These are phyloP conservation scores for Neurospora sp. DNA, from an alignment of 2,329 filamentous ascomycete genomes.

Conservation along the genomic window DNA sequence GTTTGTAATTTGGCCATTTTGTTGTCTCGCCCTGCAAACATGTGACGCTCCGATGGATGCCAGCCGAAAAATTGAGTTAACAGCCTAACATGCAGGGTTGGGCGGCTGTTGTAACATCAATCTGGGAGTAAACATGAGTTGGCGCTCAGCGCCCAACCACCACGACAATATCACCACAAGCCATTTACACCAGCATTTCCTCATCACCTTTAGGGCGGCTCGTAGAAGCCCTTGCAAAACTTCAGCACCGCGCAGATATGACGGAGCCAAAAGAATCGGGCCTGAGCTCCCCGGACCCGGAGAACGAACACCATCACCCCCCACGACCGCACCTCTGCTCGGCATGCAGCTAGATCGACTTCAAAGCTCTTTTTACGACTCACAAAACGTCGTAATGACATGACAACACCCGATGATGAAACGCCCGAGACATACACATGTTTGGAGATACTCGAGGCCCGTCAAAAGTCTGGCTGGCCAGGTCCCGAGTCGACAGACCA, in stretches of 20 bases:
- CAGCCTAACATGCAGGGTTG: not conserved
- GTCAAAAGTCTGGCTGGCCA: not conserved
- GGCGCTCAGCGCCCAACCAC: not conserved
- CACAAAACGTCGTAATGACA: not conserved
- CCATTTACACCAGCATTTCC: not conserved
- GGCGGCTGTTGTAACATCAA: not conserved
- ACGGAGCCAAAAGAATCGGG: not conserved
- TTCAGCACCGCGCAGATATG: not conserved
- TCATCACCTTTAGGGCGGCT: not conserved
- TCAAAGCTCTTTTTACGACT: not conserved
- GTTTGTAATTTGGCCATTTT: not conserved
- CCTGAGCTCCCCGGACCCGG: not conserved
- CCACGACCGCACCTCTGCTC: not conserved
- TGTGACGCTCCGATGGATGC: not conserved
- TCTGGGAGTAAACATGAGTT: not conserved
- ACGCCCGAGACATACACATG: not conserved
- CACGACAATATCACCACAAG: not conserved
- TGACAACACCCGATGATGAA: too few species aligned
- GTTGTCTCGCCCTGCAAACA: not conserved
- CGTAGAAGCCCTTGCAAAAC: not conserved
- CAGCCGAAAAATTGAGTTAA: not conserved
- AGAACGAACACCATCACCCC: not conserved
- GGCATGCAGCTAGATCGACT: not conserved
- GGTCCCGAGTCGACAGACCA: not conserved
- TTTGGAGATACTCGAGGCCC: not conserved